phyloP scores from a whole-genome alignment of 441 rosid species.

The Croton setiger region DNA sequence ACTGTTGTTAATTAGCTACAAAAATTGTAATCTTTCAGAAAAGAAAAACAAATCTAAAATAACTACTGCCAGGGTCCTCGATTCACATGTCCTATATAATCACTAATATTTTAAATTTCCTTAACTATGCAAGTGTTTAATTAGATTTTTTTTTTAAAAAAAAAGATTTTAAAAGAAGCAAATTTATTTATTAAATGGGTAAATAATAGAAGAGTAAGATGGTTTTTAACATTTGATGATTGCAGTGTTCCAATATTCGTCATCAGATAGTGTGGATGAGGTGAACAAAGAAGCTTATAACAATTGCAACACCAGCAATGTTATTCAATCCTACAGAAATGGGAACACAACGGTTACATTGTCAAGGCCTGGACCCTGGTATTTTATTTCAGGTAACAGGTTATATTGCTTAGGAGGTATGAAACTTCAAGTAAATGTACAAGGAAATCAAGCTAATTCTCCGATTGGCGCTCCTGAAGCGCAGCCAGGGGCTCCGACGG shows the following conservation, averaged over 20 bases:
- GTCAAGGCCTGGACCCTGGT: constrained; percentile 48
- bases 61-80: too few species aligned
- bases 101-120: too few species aligned
- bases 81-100: too few species aligned
- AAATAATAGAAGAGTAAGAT: too few species aligned
- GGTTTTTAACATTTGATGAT: neutral
- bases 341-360: constrained; percentile 81
- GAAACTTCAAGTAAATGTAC: constrained; percentile 60
- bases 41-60: too few species aligned
- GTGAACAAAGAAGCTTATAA: constrained; percentile 46
- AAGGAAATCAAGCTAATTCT: constrained; percentile 36
- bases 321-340: constrained; percentile 40
- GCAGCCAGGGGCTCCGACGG: constrained; percentile 26
- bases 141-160: neutral
- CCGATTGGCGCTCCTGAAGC: constrained; percentile 51
- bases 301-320: constrained; percentile 53
- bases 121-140: too few species aligned
- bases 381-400: constrained; percentile 57
- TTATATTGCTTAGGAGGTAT: constrained; percentile 82
- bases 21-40: too few species aligned
- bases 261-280: constrained; percentile 54
- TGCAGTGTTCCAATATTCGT: constrained; percentile 67
- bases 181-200: neutral
- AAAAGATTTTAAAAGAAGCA: too few species aligned
- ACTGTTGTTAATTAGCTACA: too few species aligned